A percentile compares a stretch with the other conserved stretches of the same genome.
These are phyloP conservation scores for Emericellopsis terricola DNA, from an alignment of 495 filamentous ascomycete genomes.

Conservation along the genomic window DNA sequence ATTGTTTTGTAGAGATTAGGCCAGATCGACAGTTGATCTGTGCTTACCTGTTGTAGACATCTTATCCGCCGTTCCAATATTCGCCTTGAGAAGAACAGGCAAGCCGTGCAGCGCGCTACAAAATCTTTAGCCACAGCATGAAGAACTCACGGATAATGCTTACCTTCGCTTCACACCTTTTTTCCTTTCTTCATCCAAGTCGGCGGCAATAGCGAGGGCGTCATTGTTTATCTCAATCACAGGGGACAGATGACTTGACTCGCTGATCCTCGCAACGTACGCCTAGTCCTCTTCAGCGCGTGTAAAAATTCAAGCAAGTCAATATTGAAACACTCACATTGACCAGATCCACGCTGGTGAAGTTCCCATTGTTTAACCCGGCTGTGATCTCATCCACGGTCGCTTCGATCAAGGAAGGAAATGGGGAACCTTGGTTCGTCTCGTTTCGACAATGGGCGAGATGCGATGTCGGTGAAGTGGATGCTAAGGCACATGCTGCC, in stretches of 20 bases:
- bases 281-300: constrained; percentile 2
- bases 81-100: constrained; percentile 19
- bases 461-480: no score
- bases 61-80: constrained; percentile 13
- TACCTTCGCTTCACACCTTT: constrained; percentile 1
- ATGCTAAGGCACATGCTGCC: no score
- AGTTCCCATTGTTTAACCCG: constrained; percentile 26
- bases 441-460: no score
- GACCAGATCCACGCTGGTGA: constrained; percentile 37
- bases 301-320: no score
- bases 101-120: constrained; percentile 16
- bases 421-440: no score
- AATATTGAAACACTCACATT: constrained; percentile 12
- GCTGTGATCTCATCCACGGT: constrained; percentile 28
- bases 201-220: constrained; percentile 16
- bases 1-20: neutral
- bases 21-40: neutral
- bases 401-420: constrained; percentile 22
- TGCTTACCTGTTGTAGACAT: constrained; percentile 7
- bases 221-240: constrained; percentile 25
- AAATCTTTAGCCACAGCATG: neutral
- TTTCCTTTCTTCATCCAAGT: constrained; percentile 14
- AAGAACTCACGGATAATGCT: neutral
- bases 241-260: constrained; percentile 25
- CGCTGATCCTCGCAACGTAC: constrained; percentile 34